Evolutionary conservation across 2,329 filamentous ascomycete genomes (phyloP).

Genomic region (Talaromyces amestolkiae): DNA sequence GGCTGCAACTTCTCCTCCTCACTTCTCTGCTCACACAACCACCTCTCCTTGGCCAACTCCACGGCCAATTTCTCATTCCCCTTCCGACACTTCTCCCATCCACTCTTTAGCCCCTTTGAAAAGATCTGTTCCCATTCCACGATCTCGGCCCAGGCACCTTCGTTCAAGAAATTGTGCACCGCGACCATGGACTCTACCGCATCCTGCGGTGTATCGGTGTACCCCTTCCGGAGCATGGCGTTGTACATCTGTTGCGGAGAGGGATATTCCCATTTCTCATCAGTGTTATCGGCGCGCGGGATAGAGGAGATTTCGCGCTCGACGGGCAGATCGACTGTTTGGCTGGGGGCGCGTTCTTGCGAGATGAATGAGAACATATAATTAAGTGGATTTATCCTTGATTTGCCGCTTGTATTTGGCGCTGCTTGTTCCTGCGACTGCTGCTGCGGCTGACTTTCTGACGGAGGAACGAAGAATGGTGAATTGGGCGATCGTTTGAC

Average conservation of each 20-base stretch:
- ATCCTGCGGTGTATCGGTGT: conserved; percentile 88
- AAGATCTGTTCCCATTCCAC: conserved; percentile 91
- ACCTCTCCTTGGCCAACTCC: conserved; percentile 54
- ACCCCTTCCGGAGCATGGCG: conserved; percentile 90
- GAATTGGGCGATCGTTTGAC: conserved; percentile 48
- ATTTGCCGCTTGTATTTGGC: conserved; percentile 41
- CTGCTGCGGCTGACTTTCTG: conserved; percentile 30
- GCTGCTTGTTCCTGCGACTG: conserved; percentile 35
- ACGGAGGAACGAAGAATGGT: conserved; percentile 44
- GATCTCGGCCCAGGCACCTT: conserved; percentile 95
- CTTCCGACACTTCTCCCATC: conserved; percentile 70
- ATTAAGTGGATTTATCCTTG: conserved; percentile 77
- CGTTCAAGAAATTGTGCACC: conserved; percentile 96
- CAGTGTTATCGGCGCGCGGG: conserved; percentile 67
- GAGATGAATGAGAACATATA: conserved; percentile 92
- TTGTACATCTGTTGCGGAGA: conserved; percentile 99
- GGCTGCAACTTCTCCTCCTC: conserved; percentile 50
- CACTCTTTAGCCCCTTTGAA: conserved; percentile 65
- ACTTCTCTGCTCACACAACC: conserved; percentile 30
- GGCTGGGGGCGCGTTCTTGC: conserved; percentile 71
- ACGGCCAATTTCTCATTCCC: conserved; percentile 67
- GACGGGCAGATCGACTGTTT: conserved; percentile 71
- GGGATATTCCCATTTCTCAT: conserved; percentile 92
- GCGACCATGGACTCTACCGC: conserved; percentile 96
- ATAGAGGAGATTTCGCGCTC: conserved; percentile 84